Conservation (phyloP, 2,329 filamentous ascomycete genomes). For the Rhinocladiella mackenziei region DNA sequence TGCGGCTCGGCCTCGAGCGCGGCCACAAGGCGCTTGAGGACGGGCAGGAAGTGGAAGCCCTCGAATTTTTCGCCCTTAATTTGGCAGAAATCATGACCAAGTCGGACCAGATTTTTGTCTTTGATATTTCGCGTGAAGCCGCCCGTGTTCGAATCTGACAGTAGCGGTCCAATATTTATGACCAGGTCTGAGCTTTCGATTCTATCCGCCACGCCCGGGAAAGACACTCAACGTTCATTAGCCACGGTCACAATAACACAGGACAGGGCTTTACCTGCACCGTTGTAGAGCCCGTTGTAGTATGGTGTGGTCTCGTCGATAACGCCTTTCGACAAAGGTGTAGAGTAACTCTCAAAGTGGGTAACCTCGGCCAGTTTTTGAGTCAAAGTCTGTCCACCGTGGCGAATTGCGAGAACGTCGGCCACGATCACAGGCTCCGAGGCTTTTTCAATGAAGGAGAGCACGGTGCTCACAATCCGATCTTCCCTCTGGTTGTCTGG, state of each 20-base stretch:
- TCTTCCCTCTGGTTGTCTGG: conserved; percentile 49
- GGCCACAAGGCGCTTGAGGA: conserved; percentile 20
- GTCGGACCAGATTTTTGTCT: conserved; percentile 32
- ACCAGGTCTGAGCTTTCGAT: conserved; percentile 41
- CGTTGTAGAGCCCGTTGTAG: conserved; percentile 24
- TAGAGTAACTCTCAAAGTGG: conserved; percentile 20
- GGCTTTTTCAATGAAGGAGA: conserved; percentile 18
- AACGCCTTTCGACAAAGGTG: conserved; percentile 21
- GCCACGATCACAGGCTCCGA: conserved; percentile 17
- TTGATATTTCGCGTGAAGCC: conserved; percentile 38
- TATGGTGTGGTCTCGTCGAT: conserved; percentile 21
- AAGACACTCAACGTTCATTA: conserved; percentile 26
- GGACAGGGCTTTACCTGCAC: conserved; percentile 15
- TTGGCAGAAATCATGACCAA: conserved; percentile 31
- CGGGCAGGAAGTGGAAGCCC: conserved; percentile 31
- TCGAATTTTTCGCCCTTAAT: conserved; percentile 21
- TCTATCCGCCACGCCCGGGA: conserved; percentile 36
- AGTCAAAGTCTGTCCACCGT: conserved; percentile 18
- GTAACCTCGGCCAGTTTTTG: conserved; percentile 19
- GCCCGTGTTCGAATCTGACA: conserved; percentile 47
- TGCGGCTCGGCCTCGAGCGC: conserved; percentile 13
- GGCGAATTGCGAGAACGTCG: conserved; percentile 17
- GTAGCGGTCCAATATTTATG: conserved; percentile 46
- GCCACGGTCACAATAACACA: not conserved
- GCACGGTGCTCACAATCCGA: conserved; percentile 49